phyloP scores from a whole-genome alignment of 306 rosid species.

The Cucurbita argyrosperma region DNA sequence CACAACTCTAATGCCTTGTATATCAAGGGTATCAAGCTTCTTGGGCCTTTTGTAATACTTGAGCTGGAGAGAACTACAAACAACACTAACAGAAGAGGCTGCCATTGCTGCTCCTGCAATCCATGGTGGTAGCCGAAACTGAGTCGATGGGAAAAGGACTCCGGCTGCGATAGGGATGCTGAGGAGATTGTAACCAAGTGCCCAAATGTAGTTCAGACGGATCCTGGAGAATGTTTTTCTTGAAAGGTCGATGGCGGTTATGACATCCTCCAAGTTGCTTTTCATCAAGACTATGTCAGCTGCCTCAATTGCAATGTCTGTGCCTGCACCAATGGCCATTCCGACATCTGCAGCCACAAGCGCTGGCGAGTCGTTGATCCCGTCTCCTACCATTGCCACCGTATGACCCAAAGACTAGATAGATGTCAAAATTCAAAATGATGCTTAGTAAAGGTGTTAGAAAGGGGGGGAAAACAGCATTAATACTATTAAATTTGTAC shows the following conservation, averaged over 20 bases:
- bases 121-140: conserved; percentile 71
- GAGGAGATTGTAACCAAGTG: conserved; percentile 58
- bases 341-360: conserved; percentile 82
- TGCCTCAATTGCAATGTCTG: conserved; percentile 89
- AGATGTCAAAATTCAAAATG: not conserved
- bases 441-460: not conserved
- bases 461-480: not conserved
- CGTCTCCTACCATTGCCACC: conserved; percentile 91
- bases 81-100: conserved; percentile 77
- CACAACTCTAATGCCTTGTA: conserved; percentile 31
- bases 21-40: conserved; percentile 34
- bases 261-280: conserved; percentile 76
- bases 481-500: not conserved
- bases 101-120: conserved; percentile 95
- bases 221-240: conserved; percentile 52
- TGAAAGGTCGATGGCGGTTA: conserved; percentile 71
- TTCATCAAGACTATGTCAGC: conserved; percentile 82
- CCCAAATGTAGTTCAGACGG: conserved; percentile 63
- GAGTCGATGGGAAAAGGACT: conserved; percentile 37
- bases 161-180: conserved; percentile 88
- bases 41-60: conserved; percentile 59
- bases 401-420: conserved; percentile 32
- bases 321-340: conserved; percentile 86
- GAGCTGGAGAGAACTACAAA: conserved; percentile 65
- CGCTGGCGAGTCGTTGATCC: conserved; percentile 83